phyloP scores from a whole-genome alignment of 140 eudicot genomes.

The Oenanthe javanica region DNA sequence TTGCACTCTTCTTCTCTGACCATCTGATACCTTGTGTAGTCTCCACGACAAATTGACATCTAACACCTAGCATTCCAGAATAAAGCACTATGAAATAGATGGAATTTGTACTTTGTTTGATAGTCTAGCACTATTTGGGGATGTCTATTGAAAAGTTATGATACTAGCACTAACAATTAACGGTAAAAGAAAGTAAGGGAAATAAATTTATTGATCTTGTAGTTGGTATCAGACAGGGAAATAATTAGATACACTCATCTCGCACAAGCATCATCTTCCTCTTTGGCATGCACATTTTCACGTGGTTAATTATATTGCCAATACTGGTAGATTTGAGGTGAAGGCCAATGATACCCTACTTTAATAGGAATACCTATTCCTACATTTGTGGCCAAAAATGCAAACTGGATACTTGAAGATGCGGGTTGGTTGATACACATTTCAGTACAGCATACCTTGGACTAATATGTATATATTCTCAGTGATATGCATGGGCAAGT shows the following conservation, averaged over 20 bases:
- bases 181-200: not conserved
- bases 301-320: not conserved
- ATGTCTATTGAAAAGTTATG: not conserved
- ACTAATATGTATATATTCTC: not conserved
- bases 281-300: not conserved
- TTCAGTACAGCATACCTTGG: not conserved
- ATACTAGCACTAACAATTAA: not conserved
- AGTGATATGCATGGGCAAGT: not conserved
- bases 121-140: not conserved
- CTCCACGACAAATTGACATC: constrained; percentile 89
- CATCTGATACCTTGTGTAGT: constrained; percentile 92
- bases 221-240: not conserved
- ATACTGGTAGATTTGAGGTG: no score
- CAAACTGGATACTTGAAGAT: not conserved
- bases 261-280: not conserved
- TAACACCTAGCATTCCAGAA: constrained; percentile 44
- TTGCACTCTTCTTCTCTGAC: constrained; percentile 95
- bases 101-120: not conserved
- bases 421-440: not conserved
- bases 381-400: not conserved
- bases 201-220: not conserved
- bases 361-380: not conserved
- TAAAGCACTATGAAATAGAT: not conserved
- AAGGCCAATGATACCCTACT: no score
- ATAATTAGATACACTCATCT: not conserved